Evolutionary conservation across 495 filamentous ascomycete genomes (phyloP), one percentile per base, ranked within the genome.

Genomic region (Lasiosphaeria ovina): DNA sequence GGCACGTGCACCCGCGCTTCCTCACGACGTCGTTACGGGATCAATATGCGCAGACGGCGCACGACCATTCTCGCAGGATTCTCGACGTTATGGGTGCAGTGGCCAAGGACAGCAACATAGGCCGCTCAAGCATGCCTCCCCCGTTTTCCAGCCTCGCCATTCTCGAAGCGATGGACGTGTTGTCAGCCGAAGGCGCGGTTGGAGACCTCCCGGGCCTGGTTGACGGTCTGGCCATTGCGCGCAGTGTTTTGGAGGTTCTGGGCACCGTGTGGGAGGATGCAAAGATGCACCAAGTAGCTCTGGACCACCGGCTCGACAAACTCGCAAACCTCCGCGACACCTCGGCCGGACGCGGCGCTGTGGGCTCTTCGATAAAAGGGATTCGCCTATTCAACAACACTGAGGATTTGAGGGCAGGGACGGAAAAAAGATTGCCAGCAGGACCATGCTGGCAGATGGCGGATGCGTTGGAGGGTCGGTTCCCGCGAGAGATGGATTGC

Each of bases 1-100:
- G 87, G 42, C 80, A 87, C 60, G 79, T 77, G 34, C 65, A 58
- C 14, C 38, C 60, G 16, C 55, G 54, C 12, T 63, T 59, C 34
- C 53, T 63, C 16, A 55, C 62, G 14, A 35, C 47, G n/a, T 31
- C 54, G 2, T 10, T 42, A 35, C 38, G 55, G 40, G 14, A 35
- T 17, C 57, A 60, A 34, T 44, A 69, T 51, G 59, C 60, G 12
- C 38, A n/a, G 47, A 44, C 49, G 3, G 50, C 63, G 31, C 60
- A 56, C 33, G 64, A 71, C 7, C 66, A 71, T 35, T 64, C 70
- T 9, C 32, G 50, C 17, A 52, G 59, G 42, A 51, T 69, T 5
- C 54, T 73, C 10, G 62, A 66, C 5, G 54, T 71, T 10, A 55
- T 65, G 17, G 58, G 61, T 35, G 55, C 51, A 4, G 63, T 66